Evolutionary conservation across 345 rosid genomes (phyloP), one percentile per base, ranked within the genome.

Genomic region (Garcia nutans): DNA sequence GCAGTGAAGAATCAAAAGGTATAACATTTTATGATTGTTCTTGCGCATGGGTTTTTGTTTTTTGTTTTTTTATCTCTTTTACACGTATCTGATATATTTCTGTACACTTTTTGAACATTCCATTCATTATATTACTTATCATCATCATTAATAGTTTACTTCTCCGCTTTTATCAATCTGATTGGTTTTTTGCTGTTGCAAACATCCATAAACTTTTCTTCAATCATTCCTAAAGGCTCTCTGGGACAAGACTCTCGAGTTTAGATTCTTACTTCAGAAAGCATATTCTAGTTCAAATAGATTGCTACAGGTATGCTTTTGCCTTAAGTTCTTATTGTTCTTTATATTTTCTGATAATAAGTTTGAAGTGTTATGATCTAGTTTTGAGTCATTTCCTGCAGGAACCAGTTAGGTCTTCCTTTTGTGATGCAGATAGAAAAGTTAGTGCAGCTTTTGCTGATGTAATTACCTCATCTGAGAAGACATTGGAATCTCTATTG

Each of bases 1-100:
- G 96, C 98, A 42, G 97, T 93, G 55, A 93, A 90, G 91, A 93
- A 88, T 74, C 99, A 92, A 79, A 89, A 85, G 94, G 99, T 95
- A 56, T 24, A 68, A 55, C 44, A 37, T 37, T 28, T 28, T 28
- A 28, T 28, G 31, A 28, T 2, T 28, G 31, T 28, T 28, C 2
- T 28, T 28, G 31, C 2, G 1, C 31, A 28, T 28, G 31, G 31
- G 31, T 28, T 28, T 28, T 28, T 28, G 31, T 28, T 28, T 70
- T 75, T 62, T 6, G 5, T 26, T 41, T 23, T 23, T 63, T 26
- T 16, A 11, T 66, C 1, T 2, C 31, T 57, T 24, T 49, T 50
- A 9, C 22, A 64, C 23, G 0, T 6, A 33, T 22, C 44, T 6
- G 11, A 12, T 64, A 41, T 64, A 37, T 5, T 42, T 64, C 13